Conservation (phyloP, 2,329 filamentous ascomycete species). For the Curvularia verruculosa region DNA sequence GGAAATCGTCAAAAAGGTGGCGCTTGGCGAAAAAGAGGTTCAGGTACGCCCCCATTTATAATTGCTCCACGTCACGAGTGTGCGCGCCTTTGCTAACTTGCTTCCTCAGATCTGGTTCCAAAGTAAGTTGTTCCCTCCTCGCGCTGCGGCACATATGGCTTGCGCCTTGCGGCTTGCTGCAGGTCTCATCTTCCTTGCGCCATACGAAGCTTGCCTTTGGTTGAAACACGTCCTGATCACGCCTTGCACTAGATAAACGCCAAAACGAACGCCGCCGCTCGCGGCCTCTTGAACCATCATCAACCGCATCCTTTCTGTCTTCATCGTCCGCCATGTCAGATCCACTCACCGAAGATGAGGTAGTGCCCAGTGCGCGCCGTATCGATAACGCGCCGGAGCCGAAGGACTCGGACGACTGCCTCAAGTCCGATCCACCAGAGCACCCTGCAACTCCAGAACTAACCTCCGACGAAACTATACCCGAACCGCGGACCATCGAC, state of each 20-base stretch:
- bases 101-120: constrained; percentile 89
- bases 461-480: constrained; percentile 27
- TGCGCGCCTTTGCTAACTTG: constrained; percentile 40
- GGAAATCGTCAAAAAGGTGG: constrained; percentile 82
- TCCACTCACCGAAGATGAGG: constrained; percentile 41
- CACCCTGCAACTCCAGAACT: constrained; percentile 29
- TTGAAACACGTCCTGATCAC: constrained; percentile 17
- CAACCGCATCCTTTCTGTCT: constrained; percentile 43
- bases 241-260: constrained; percentile 58
- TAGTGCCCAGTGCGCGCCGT: constrained; percentile 23
- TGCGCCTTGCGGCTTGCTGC: not conserved
- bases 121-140: constrained; percentile 20
- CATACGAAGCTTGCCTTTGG: not conserved
- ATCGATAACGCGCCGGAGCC: constrained; percentile 27
- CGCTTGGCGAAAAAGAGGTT: constrained; percentile 92
- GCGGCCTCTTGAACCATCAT: constrained; percentile 66
- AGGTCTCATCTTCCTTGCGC: not conserved
- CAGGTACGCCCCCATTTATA: constrained; percentile 74
- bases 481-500: constrained; percentile 21
- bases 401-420: constrained; percentile 23
- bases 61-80: constrained; percentile 35
- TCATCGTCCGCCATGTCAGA: constrained; percentile 48
- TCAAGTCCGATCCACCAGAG: constrained; percentile 28
- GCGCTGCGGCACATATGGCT: not conserved
- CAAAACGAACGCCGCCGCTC: constrained; percentile 93